Percentiles rank a stretch among this genome's conserved stretches.
These are phyloP conservation scores for Astrothelium subdiscretum DNA, from an alignment of 495 filamentous ascomycete genomes.

Conservation along the genomic window DNA sequence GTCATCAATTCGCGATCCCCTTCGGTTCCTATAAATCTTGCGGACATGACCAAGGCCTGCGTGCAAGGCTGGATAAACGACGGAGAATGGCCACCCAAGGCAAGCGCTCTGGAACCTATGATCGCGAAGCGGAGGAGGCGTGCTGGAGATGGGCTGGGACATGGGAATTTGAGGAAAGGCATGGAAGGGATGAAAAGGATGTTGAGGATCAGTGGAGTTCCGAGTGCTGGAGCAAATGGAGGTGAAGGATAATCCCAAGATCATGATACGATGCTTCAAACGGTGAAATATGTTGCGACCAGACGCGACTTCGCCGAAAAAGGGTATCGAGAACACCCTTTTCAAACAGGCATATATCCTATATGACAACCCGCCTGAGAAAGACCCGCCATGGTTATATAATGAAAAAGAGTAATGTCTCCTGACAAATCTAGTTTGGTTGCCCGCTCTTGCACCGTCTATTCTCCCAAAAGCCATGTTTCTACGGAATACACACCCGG, in stretches of 20 bases:
- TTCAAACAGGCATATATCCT: too few relatives aligned
- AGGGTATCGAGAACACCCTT: background rate
- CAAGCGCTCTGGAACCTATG: constrained; percentile 17
- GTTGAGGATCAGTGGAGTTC: constrained; percentile 17
- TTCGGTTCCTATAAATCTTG: constrained; percentile 74
- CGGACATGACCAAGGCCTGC: constrained; percentile 65
- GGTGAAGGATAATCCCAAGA: background rate
- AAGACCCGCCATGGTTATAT: too few relatives aligned
- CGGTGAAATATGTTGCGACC: background rate
- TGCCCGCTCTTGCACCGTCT: background rate
- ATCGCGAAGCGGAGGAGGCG: constrained; percentile 17
- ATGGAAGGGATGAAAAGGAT: constrained; percentile 18
- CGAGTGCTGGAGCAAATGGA: background rate
- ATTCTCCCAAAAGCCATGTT: background rate
- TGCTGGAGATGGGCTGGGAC: constrained; percentile 4
- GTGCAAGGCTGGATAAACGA: constrained; percentile 90
- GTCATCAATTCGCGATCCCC: constrained; percentile 66
- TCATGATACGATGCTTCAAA: background rate
- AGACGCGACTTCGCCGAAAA: background rate
- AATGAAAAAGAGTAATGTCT: too few relatives aligned
- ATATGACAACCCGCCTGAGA: too few relatives aligned
- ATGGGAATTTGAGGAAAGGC: background rate
- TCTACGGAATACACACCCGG: background rate
- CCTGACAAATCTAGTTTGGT: too few relatives aligned
- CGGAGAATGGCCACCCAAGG: constrained; percentile 83